Base-by-base conservation (phyloP, 2,329 filamentous ascomycete genomes). In the Decorospora gaudefroyi region DNA sequence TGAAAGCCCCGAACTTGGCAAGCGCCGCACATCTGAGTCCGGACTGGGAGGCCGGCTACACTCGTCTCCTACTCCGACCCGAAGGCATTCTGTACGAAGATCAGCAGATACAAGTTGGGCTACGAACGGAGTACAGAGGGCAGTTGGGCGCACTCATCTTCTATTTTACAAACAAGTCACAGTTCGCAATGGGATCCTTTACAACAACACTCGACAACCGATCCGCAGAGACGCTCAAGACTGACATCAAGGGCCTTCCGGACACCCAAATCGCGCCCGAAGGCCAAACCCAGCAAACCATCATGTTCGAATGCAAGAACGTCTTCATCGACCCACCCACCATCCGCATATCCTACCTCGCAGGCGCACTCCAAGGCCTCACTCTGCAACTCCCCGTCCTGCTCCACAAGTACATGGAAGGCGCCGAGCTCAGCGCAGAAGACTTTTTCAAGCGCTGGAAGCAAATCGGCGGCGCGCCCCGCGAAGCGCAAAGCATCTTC, bases 361-460 rank as follows among this genome's bases (percentile, higher is more conserved):
- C 93, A 0, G 95, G 93, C 50, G 89, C 93, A 2, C 76, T 99
- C 43, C 93, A 99, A 71, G 92, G 90, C 1, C 77, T 97, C 26
- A 99, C 93, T 0, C 76, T 99, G 27, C 92, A 95, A 69, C 78
- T 99, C 4, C 93, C 93, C 0, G 82, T 99, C 3, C 77, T 88
- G 0, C 82, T 92, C 40, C 92, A 97, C 72, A 96, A 96, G 69
- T 99, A 96, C 66, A 96, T 97, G 90, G 91, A 96, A 52, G 83
- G 88, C 0, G 91, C 93, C 0, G 86, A 93, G 43, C 77, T 99
- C 26, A 82, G 82, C 5, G 84, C 86, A 0, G 93, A 99, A 38
- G 93, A 99, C 67, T 99, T 97, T 73, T 99, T 99, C 81, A 96
- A 95, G 78, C 81, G 95, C 37, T 99, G 93, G 93, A 95, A 96